Evolutionary conservation across 495 filamentous ascomycete genomes (phyloP).

Genomic region (Trichoderma asperelloides): DNA sequence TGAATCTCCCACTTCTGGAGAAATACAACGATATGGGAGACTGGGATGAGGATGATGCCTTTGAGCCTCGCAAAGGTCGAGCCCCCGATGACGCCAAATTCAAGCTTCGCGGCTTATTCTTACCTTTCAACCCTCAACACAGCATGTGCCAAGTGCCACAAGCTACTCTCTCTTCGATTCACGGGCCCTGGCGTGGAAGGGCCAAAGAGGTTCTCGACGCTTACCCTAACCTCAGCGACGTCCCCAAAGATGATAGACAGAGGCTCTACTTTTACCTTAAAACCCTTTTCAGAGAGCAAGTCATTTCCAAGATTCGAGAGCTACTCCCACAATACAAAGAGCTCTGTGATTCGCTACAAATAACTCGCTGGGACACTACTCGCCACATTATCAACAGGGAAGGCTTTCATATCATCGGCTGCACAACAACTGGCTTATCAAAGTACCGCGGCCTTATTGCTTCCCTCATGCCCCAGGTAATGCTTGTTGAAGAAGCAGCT

Average conservation of each 20-base stretch:
- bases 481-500: constrained; percentile 51
- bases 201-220: constrained; percentile 12
- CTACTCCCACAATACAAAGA: constrained; percentile 21
- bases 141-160: constrained; percentile 19
- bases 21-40: too few species aligned
- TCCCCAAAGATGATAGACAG: constrained; percentile 24
- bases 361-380: constrained; percentile 24
- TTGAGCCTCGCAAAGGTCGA: neutral
- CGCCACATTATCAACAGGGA: constrained; percentile 18
- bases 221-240: constrained; percentile 23
- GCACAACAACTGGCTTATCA: constrained; percentile 63
- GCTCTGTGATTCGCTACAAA: constrained; percentile 26
- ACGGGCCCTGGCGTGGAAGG: constrained; percentile 12
- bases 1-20: too few species aligned
- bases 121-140: constrained; percentile 30
- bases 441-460: constrained; percentile 75
- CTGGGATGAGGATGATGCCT: neutral
- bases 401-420: constrained; percentile 37
- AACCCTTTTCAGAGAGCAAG: constrained; percentile 20
- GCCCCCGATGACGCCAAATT: constrained; percentile 26
- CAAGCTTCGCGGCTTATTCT: constrained; percentile 23
- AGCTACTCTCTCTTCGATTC: too few species aligned
- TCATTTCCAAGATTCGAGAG: constrained; percentile 17
- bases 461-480: constrained; percentile 52
- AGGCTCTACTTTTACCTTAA: constrained; percentile 34